Base-by-base conservation (phyloP, 768 basidiomycete genomes). In the Kwoniella pini region DNA sequence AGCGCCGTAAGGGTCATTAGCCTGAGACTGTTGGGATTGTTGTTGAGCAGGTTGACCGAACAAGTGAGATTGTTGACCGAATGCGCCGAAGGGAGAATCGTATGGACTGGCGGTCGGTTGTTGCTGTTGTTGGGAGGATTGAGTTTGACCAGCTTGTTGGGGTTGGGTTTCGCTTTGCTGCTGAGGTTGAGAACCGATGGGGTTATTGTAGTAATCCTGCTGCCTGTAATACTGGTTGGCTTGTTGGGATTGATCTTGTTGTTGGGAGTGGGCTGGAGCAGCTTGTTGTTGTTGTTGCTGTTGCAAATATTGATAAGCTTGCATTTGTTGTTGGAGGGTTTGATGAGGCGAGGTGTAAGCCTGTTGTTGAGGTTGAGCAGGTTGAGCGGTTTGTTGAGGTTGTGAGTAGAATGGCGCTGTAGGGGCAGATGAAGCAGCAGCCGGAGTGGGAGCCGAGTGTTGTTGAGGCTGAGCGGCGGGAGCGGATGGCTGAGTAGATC, bases 301-400 rank as follows among this genome's bases (percentile, higher is more conserved):
- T 28, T 69, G 67, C 13, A 54, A 51, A 30, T 69, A 65, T 30
- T 67, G 66, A 61, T 70, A 70, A 3, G 71, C 55, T 31, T 65
- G 57, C 64, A 68, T 64, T 51, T 74, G 72, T 33, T 69, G 64
- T 57, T 71, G 69, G 36, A 77, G 70, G 28, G 67, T 71, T 49
- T 70, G 66, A 59, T 75, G 64, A 31, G 70, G 68, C 31, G 69
- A 59, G 15, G 65, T 54, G 59, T 69, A 71, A 38, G 61, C 43
- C 31, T 66, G 62, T 31, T 65, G 69, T 51, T 64, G 62, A 51
- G 52, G 13, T 28, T 59, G 50, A 43, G 69, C 44, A 28, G 49
- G 54, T 24, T 56, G 64, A 33, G 60, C 30, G 42, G 43, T 21
- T n/a, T 48, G 62, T 43, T 60, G 54, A 42, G 40, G 62, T 43